Conservation (phyloP, 768 basidiomycete species). For the Hericium alpestre region DNA sequence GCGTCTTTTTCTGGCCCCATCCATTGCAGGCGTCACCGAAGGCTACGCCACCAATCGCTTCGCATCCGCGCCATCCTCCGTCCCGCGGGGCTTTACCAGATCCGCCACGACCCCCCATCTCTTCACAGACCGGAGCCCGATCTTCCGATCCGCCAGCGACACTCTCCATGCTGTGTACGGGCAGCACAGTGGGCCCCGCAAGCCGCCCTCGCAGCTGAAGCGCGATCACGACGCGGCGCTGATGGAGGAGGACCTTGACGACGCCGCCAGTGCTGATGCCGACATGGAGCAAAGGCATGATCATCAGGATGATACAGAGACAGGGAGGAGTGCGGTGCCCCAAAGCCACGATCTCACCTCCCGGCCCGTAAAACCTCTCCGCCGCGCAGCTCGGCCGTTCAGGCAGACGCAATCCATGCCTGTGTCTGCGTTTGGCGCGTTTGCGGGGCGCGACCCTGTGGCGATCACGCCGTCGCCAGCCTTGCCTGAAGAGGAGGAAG, state of each 20-base stretch:
- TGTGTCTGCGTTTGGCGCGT: constrained; percentile 3
- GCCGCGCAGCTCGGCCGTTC: constrained; percentile 16
- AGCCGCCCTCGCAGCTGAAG: constrained; percentile 24
- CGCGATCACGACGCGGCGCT: constrained; percentile 19
- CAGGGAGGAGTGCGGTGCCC: constrained; percentile 3
- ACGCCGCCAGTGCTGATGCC: constrained; percentile 5
- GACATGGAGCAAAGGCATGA: neutral
- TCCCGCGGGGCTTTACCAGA: neutral
- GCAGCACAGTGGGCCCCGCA: constrained; percentile 19
- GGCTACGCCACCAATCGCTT: constrained; percentile 35
- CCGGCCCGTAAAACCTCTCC: constrained; percentile 29
- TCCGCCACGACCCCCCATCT: neutral
- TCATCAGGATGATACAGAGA: neutral
- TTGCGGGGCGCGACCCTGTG: neutral
- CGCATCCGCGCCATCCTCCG: neutral
- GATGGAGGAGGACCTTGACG: constrained; percentile 5
- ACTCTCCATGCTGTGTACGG: constrained; percentile 40
- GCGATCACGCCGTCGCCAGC: neutral
- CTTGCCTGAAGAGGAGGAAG: constrained; percentile 9
- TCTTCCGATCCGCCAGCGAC: constrained; percentile 50
- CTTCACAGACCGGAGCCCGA: constrained; percentile 14
- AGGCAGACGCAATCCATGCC: constrained; percentile 11
- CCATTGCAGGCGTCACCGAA: constrained; percentile 43
- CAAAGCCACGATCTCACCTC: constrained; percentile 12
- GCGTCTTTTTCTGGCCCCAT: constrained; percentile 11